phyloP scores from a whole-genome alignment of 108 stramenopile genomes.

The Aurantiochytrium sp. region DNA sequence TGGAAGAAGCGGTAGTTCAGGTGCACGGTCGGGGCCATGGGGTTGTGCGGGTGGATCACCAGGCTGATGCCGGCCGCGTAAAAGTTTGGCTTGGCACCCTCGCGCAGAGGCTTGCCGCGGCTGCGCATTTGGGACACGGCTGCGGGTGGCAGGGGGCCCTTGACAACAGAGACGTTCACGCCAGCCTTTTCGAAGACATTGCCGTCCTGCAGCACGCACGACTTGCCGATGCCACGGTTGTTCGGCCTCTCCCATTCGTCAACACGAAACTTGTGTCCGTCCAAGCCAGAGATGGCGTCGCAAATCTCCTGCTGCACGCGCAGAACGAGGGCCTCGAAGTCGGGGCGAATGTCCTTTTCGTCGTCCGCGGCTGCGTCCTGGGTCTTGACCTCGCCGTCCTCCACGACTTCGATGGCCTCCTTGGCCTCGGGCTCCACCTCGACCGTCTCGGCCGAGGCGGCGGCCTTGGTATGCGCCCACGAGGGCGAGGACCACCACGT shows the following conservation, averaged over 20 bases:
- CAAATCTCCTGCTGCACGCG: conserved; percentile 21
- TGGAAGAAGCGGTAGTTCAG: conserved; percentile 99
- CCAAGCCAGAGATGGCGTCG: background rate
- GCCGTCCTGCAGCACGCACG: conserved; percentile 77
- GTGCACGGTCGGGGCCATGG: conserved; percentile 87
- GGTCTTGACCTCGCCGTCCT: background rate
- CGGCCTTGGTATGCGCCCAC: too few relatives aligned
- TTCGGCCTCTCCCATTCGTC: conserved; percentile 87
- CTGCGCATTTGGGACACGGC: conserved; percentile 20
- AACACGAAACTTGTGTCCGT: conserved; percentile 25
- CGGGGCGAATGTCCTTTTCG: background rate
- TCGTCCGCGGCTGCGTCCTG: background rate
- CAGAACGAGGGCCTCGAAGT: conserved; percentile 11
- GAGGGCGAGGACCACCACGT: too few relatives aligned
- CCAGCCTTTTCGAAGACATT: conserved; percentile 99
- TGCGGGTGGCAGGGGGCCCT: conserved; percentile 53
- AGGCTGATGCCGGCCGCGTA: conserved; percentile 88
- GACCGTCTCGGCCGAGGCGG: too few relatives aligned
- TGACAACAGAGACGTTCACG: conserved; percentile 88
- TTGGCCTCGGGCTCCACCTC: background rate
- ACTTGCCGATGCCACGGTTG: conserved; percentile 87
- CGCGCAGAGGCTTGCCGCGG: background rate
- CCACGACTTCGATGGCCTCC: background rate
- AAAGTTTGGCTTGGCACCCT: conserved; percentile 65
- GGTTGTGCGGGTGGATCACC: conserved; percentile 98